Conservation (phyloP, 2,329 filamentous ascomycete genomes). For the Magnaporthiopsis poae region DNA sequence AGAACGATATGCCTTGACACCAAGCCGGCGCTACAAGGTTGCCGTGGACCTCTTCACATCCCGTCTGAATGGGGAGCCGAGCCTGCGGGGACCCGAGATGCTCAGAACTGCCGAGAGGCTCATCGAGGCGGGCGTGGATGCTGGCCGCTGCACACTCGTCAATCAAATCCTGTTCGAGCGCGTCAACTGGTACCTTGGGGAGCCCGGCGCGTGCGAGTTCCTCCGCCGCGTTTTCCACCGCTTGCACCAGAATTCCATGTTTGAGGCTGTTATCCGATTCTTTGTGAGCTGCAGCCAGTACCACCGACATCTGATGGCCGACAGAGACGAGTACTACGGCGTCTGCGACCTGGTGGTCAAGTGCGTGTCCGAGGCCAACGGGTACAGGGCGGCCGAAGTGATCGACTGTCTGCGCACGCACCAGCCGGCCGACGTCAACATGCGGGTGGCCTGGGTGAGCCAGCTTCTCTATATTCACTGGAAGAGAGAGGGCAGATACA, state of each 20-base stretch:
- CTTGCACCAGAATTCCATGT: conserved; percentile 21
- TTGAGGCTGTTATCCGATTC: conserved; percentile 22
- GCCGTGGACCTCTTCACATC: conserved; percentile 11
- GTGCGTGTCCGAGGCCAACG: conserved; percentile 22
- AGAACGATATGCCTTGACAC: background rate
- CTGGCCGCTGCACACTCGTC: background rate
- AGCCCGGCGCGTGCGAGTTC: conserved; percentile 15
- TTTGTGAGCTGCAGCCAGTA: conserved; percentile 18
- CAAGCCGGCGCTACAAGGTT: background rate
- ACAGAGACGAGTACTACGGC: conserved; percentile 13
- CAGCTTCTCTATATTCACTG: conserved; percentile 28
- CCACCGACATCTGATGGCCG: conserved; percentile 7
- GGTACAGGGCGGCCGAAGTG: conserved; percentile 20
- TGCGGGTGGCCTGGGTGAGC: conserved; percentile 27
- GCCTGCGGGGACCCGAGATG: background rate
- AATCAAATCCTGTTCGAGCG: background rate
- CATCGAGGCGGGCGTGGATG: background rate
- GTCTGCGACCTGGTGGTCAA: conserved; percentile 23
- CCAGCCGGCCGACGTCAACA: conserved; percentile 15
- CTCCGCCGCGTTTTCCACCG: conserved; percentile 22
- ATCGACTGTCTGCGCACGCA: conserved; percentile 18
- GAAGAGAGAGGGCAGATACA: conserved; percentile 20
- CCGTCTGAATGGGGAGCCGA: background rate
- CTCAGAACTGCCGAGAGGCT: background rate
- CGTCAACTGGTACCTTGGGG: conserved; percentile 2